These are phyloP conservation scores for Martiniozyma abietophila DNA, from an alignment of 805 yeast species.

Conservation along the genomic window DNA sequence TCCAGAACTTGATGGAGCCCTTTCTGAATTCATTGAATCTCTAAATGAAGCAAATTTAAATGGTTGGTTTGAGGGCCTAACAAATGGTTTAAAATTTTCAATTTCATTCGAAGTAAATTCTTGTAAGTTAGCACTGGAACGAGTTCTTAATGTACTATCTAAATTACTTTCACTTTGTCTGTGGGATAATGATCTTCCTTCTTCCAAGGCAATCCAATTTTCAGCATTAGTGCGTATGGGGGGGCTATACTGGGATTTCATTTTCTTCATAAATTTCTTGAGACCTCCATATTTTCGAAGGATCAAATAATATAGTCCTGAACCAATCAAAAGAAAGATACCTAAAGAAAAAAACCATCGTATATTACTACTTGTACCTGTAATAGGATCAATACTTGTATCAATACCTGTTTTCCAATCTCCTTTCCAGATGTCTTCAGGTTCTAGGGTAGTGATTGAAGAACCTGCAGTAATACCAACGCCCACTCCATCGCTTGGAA, in stretches of 20 bases:
- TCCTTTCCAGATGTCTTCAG: conserved; percentile 3
- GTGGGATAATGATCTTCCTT: conserved; percentile 10
- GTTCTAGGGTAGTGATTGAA: conserved; percentile 14
- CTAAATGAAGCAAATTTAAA: conserved; percentile 10
- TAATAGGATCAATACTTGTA: neutral
- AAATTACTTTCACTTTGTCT: conserved; percentile 6
- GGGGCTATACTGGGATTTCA: conserved; percentile 6
- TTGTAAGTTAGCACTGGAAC: conserved; percentile 23
- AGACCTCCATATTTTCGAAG: conserved; percentile 11
- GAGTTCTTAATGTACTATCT: conserved; percentile 21
- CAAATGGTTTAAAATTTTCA: neutral
- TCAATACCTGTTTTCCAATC: neutral
- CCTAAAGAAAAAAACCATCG: conserved; percentile 6
- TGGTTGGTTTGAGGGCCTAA: conserved; percentile 2
- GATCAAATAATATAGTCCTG: conserved; percentile 2
- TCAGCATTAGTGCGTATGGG: no score
- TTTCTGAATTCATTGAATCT: conserved; percentile 6
- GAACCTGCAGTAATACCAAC: conserved; percentile 17
- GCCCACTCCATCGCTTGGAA: conserved; percentile 22
- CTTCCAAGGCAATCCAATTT: conserved; percentile 10
- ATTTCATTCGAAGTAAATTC: conserved; percentile 8
- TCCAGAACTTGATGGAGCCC: no score
- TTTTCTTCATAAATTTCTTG: conserved; percentile 4
- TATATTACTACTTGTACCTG: conserved; percentile 1
- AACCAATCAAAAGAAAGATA: conserved; percentile 1